These are phyloP conservation scores for Neoboletus magnificus DNA, from an alignment of 768 basidiomycete genomes.

Conservation along the genomic window DNA sequence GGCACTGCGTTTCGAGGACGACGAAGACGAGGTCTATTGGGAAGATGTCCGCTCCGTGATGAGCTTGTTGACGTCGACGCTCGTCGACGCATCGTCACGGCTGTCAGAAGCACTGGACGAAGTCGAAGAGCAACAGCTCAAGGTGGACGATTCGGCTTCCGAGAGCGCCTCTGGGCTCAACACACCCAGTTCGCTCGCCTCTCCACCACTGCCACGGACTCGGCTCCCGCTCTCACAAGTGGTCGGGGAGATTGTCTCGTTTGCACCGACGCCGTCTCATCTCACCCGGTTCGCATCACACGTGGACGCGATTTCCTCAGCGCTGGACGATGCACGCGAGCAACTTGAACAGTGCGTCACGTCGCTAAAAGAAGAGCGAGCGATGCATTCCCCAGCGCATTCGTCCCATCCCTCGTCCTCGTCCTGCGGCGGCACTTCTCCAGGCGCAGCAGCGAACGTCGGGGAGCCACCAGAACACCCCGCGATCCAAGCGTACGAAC, in stretches of 20 bases:
- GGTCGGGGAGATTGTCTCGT: conserved; percentile 37
- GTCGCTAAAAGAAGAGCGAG: conserved; percentile 44
- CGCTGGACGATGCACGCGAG: conserved; percentile 68
- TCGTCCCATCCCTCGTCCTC: conserved; percentile 22
- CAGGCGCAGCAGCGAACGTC: neutral
- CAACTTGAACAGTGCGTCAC: conserved; percentile 62
- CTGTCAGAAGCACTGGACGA: conserved; percentile 63
- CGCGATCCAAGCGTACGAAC: conserved; percentile 70
- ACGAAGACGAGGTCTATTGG: conserved; percentile 78
- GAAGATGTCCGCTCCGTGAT: conserved; percentile 79
- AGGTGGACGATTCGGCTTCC: conserved; percentile 44
- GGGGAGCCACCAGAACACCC: conserved; percentile 35
- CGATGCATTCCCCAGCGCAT: conserved; percentile 14
- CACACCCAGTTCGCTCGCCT: conserved; percentile 16
- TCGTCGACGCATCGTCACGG: conserved; percentile 61
- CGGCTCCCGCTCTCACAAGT: conserved; percentile 11
- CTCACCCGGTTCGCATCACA: conserved; percentile 70
- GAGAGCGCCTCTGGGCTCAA: conserved; percentile 11
- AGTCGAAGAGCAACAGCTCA: conserved; percentile 49
- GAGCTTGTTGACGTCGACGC: conserved; percentile 60
- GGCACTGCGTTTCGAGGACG: conserved; percentile 71
- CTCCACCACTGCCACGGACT: conserved; percentile 14
- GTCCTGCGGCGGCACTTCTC: conserved; percentile 7
- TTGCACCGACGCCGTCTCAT: conserved; percentile 73
- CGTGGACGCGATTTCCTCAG: conserved; percentile 63